Evolutionary conservation across 2,329 filamentous ascomycete genomes (phyloP).

Genomic region (Chrysoporthe austroafricana): DNA sequence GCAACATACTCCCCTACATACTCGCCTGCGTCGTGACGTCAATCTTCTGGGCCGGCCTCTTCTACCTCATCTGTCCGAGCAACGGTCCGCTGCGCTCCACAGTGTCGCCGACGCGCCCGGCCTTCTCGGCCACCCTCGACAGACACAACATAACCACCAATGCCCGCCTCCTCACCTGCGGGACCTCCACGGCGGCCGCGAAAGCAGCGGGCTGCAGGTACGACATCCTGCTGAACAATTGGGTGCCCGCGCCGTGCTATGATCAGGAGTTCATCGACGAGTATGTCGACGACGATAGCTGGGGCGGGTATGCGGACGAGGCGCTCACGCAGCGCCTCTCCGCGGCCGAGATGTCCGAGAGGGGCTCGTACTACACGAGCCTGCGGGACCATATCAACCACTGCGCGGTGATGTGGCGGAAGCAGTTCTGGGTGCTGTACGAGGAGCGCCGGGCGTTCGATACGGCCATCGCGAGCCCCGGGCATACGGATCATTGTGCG

Average conservation of each 20-base stretch:
- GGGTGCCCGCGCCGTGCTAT: slow-evolving; percentile 31
- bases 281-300: slow-evolving; percentile 35
- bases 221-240: slow-evolving; percentile 35
- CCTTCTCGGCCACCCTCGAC: background rate
- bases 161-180: slow-evolving; percentile 30
- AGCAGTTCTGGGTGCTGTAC: slow-evolving; percentile 34
- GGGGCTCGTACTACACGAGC: slow-evolving; percentile 33
- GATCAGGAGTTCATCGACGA: slow-evolving; percentile 34
- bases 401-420: slow-evolving; percentile 36
- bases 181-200: slow-evolving; percentile 31
- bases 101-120: background rate
- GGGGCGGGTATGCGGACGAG: slow-evolving; percentile 33
- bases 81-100: background rate
- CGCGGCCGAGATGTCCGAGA: slow-evolving; percentile 32
- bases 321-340: slow-evolving; percentile 31
- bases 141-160: slow-evolving; percentile 32
- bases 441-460: slow-evolving; percentile 32
- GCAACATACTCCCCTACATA: slow-evolving; percentile 28
- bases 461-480: slow-evolving; percentile 31
- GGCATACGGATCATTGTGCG: slow-evolving; percentile 36
- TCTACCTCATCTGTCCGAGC: slow-evolving; percentile 27
- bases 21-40: slow-evolving; percentile 32
- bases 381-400: slow-evolving; percentile 35
- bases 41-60: slow-evolving; percentile 31
- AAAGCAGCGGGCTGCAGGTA: slow-evolving; percentile 31